These are phyloP conservation scores for Cenchrus purpureus DNA, from an alignment of 176 grass and related monocot genomes.

Conservation along the genomic window DNA sequence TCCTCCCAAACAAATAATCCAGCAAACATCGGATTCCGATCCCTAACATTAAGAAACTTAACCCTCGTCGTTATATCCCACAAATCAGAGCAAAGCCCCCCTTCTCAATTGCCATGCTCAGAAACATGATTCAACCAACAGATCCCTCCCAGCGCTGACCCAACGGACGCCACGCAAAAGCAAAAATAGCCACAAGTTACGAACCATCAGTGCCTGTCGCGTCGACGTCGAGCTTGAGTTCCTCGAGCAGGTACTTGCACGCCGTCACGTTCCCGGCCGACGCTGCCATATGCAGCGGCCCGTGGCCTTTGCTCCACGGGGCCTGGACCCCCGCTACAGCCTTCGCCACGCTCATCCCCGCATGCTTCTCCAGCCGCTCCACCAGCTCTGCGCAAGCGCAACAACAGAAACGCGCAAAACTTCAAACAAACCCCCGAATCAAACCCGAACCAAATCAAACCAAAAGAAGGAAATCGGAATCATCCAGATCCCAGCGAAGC, in stretches of 20 bases:
- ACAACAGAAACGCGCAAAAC: background rate
- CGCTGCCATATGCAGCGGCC: constrained; percentile 22
- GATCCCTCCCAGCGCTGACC: background rate
- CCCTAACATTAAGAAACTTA: background rate
- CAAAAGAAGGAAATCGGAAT: background rate
- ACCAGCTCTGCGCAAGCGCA: background rate
- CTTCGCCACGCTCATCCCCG: background rate
- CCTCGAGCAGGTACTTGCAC: background rate
- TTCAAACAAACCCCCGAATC: background rate
- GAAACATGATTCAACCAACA: background rate
- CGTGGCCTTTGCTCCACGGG: background rate
- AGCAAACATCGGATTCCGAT: background rate
- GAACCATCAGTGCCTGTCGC: background rate
- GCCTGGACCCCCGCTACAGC: background rate
- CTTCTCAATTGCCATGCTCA: background rate
- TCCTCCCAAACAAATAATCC: constrained; percentile 13
- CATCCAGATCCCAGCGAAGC: background rate
- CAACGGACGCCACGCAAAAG: background rate
- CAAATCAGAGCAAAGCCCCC: constrained; percentile 7
- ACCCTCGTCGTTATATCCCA: background rate
- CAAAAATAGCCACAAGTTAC: background rate
- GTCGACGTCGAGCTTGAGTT: background rate
- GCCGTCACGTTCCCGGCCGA: background rate
- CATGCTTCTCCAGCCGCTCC: background rate
- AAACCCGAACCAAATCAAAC: background rate